Evolutionary conservation across 768 basidiomycete genomes (phyloP), one percentile per base, ranked within the genome.

Genomic region (Tephrocybe sp.): DNA sequence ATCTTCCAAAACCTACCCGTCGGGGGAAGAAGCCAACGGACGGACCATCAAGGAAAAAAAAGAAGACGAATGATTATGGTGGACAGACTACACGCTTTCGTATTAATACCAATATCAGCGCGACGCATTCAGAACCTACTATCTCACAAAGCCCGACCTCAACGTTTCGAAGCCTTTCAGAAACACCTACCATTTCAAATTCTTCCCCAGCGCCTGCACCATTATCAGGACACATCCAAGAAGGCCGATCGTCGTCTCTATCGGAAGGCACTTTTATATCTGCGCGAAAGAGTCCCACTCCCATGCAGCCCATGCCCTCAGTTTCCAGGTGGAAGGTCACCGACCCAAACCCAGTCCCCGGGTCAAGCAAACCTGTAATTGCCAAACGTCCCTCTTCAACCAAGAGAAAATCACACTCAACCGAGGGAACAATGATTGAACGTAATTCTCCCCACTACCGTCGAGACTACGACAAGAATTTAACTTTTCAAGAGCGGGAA

Each of bases 51-150:
- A 67, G 62, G 64, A 68, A 59, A 49, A 68, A 62, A 49, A 68
- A 66, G 38, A 44, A 31, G 51, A 55, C 59, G 16, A 66, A 68
- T 21, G 71, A 70, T 8, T 82, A 71, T 57, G 68, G 73, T 24
- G 61, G 67, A n/a, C 78, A 80, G 49, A 78, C 75, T 1, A 59
- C 64, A 36, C 72, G 73, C 26, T 84, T 84, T 64, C 77, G 79
- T 40, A 57, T 84, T n/a, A 51, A 64, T 39, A 54, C 66, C 9
- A 72, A 70, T 49, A 64, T 41, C n/a, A 24, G 1, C 21, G 26
- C 37, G 19, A 26, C 15, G 12, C 22, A 21, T 12, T 27, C 44
- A 27, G 44, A 39, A 18, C 27, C 43, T 15, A 9, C 26, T 15
- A 26, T 34, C 9, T 22, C 21, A 24, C 28, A 30, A 27, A 44